Conservation (phyloP, 2,329 filamentous ascomycete genomes). For the Keithomyces neogunnii region DNA sequence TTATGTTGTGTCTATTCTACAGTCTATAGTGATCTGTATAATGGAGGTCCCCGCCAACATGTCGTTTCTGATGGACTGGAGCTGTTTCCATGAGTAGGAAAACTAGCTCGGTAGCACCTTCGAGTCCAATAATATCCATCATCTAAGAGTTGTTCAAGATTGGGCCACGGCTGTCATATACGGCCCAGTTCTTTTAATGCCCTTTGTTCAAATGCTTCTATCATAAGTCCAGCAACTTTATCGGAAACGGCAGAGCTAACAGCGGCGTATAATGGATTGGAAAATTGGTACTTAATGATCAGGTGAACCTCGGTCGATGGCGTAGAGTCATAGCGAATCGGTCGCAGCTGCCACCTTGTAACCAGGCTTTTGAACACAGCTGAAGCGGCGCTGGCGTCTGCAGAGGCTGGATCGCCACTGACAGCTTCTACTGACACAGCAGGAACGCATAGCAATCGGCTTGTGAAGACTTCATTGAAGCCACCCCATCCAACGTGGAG, state of each 20-base stretch:
- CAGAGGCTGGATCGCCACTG: conserved; percentile 46
- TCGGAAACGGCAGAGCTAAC: conserved; percentile 75
- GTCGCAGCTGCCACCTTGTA: conserved; percentile 60
- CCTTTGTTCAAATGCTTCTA: conserved; percentile 83
- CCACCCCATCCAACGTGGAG: conserved; percentile 80
- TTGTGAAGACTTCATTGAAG: conserved; percentile 77
- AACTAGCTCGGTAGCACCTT: not conserved
- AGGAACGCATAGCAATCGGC: conserved; percentile 69
- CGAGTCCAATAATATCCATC: not conserved
- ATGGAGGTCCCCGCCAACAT: not conserved
- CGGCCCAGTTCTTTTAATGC: conserved; percentile 42
- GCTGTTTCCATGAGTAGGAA: not conserved
- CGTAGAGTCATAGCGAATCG: conserved; percentile 21
- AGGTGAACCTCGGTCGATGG: conserved; percentile 62
- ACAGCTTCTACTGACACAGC: conserved; percentile 68
- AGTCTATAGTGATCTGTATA: not conserved
- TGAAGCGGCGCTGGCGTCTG: conserved; percentile 30
- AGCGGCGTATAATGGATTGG: conserved; percentile 78
- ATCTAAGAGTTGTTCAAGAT: not conserved
- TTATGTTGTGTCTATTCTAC: not conserved
- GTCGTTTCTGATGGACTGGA: not conserved
- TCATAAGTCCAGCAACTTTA: conserved; percentile 80
- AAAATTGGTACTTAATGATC: conserved; percentile 73
- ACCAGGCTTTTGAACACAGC: conserved; percentile 58
- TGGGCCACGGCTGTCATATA: not conserved